phyloP scores from a whole-genome alignment of 2,329 filamentous ascomycete species.

The Penicillium sp. region DNA sequence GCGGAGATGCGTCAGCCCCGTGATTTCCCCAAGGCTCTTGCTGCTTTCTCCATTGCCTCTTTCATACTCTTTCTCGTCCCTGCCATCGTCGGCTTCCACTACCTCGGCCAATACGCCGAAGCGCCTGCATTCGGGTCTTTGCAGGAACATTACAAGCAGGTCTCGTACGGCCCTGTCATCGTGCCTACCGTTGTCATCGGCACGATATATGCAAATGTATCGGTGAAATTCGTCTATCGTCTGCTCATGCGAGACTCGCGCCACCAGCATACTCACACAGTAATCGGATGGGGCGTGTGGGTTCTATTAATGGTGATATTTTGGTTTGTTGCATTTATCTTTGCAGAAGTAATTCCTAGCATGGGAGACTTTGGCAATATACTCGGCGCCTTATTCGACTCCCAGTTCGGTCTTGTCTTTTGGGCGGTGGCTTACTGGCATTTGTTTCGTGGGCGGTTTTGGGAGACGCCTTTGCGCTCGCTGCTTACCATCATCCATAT shows the following conservation, averaged over 20 bases:
- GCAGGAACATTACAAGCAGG: slow-evolving; percentile 46
- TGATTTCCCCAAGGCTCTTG: slow-evolving; percentile 49
- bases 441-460: slow-evolving; percentile 39
- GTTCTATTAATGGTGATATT: slow-evolving; percentile 37
- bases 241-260: slow-evolving; percentile 41
- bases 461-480: slow-evolving; percentile 29
- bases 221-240: slow-evolving; percentile 45
- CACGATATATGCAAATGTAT: slow-evolving; percentile 49
- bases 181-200: slow-evolving; percentile 49
- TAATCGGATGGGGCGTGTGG: slow-evolving; percentile 47
- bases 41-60: slow-evolving; percentile 43
- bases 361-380: slow-evolving; percentile 51
- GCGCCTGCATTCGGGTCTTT: slow-evolving; percentile 48
- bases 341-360: slow-evolving; percentile 46
- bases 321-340: slow-evolving; percentile 45
- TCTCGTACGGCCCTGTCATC: slow-evolving; percentile 49
- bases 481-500: slow-evolving; percentile 44
- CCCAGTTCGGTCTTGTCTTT: slow-evolving; percentile 50
- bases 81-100: slow-evolving; percentile 47
- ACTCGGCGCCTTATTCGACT: slow-evolving; percentile 47
- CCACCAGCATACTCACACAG: slow-evolving; percentile 46
- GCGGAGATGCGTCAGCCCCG: slow-evolving; percentile 49
- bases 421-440: slow-evolving; percentile 49
- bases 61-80: slow-evolving; percentile 48
- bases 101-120: slow-evolving; percentile 48